Percentiles rank a stretch among this genome's conserved stretches.
phyloP scores from a whole-genome alignment of 495 filamentous ascomycete species.

The Aspergillus ostianus region DNA sequence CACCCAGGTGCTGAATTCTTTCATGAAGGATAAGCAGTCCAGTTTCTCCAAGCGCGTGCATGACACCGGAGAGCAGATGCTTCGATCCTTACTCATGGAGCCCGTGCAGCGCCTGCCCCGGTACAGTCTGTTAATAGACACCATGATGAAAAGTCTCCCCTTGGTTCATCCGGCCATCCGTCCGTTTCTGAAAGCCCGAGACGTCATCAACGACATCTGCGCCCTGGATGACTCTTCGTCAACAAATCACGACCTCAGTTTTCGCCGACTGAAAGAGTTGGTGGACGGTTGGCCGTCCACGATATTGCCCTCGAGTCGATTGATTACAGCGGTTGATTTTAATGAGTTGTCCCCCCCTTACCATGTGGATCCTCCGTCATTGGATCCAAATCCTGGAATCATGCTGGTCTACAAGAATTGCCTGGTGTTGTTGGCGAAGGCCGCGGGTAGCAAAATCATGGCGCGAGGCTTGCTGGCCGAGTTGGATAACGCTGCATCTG shows the following conservation, averaged over 20 bases:
- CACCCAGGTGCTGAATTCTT: conserved; percentile 70
- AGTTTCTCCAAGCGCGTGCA: conserved; percentile 76
- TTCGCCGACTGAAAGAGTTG: conserved; percentile 69
- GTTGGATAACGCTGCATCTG: conserved; percentile 59
- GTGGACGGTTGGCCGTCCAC: conserved; percentile 78
- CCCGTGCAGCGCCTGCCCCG: conserved; percentile 92
- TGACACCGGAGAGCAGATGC: conserved; percentile 82
- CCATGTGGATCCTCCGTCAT: conserved; percentile 35
- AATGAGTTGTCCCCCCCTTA: conserved; percentile 76
- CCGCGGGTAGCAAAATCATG: conserved; percentile 56
- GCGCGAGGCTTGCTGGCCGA: conserved; percentile 80
- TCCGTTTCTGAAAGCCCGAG: conserved; percentile 76
- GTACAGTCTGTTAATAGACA: conserved; percentile 94
- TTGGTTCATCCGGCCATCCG: conserved; percentile 78
- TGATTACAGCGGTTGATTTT: conserved; percentile 84
- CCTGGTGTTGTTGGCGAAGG: conserved; percentile 72
- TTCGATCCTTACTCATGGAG: conserved; percentile 93
- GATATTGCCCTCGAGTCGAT: conserved; percentile 68
- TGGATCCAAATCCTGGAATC: conserved; percentile 57
- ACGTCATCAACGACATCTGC: conserved; percentile 93
- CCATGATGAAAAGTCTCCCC: conserved; percentile 81
- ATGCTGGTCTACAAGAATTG: conserved; percentile 83
- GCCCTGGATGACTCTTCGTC: conserved; percentile 69
- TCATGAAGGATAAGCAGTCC: conserved; percentile 69
- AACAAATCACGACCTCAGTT: conserved; percentile 65